Base-by-base conservation (phyloP, 306 rosid genomes). In the Fragaria nilgerrensis region DNA sequence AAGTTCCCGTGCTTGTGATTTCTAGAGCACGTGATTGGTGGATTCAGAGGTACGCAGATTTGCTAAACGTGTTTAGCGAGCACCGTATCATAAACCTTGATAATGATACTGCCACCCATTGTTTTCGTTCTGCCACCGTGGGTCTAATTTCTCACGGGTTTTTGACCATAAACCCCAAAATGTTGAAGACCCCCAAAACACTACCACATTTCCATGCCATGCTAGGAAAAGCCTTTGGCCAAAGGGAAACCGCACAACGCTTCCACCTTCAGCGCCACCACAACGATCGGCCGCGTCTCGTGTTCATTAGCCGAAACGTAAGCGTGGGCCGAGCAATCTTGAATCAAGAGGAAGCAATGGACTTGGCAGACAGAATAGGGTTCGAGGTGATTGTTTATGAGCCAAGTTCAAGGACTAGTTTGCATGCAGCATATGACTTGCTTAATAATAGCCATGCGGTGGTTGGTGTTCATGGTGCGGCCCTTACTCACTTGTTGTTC, bases 21-120 rank as follows among this genome's bases (percentile, higher is more conserved):
- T 84, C 88, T 0, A 74, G 78, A 44, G 82, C 86, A 11, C 85
- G 74, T 37, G 80, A 81, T 76, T 84, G 92, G 88, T 85, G 95
- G 92, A 34, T 75, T 12, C 53, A 25, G 0, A 88, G 81, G 68
- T 86, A 86, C 45, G 25, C 49, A 43, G 47, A 68, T 8, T 52
- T 88, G 34, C 58, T 88, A 7, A 14, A 16, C 0, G 59, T 49
- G 5, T 75, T 86, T 7, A 81, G 80, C 59, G 80, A 83, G 65
- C 79, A 86, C 83, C 79, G 71, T 3, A 86, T 86, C 8, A 43
- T 88, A 68, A 36, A 79, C 76, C 73, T 86, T 2, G 85, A 85
- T 52, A 86, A 86, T 9, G 90, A 85, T 16, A 86, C 74, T 5
- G 14, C 76, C 75, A 81, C 77, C 4, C 89, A 85, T 3, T 88